Percentiles rank a stretch among this genome's conserved stretches.
phyloP scores from a whole-genome alignment of 768 basidiomycete species.

The Butyriboletus loyo region DNA sequence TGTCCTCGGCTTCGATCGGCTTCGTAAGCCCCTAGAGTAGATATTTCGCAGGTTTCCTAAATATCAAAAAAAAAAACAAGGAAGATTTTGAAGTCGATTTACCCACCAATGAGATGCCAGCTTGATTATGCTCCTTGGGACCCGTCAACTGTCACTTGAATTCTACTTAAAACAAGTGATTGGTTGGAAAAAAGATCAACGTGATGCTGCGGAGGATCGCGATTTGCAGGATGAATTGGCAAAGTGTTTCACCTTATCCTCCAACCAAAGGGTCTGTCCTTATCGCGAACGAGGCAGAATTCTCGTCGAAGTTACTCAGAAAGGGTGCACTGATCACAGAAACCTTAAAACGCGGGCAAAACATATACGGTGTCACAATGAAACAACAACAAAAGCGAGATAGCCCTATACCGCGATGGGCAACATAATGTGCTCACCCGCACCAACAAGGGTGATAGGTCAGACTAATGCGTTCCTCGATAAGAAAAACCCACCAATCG shows the following conservation, averaged over 20 bases:
- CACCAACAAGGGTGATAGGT: background rate
- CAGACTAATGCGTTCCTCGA: slow-evolving; percentile 1
- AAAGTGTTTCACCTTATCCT: slow-evolving; percentile 15
- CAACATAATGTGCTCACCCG: background rate
- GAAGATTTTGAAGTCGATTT: background rate
- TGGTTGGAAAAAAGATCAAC: slow-evolving; percentile 5
- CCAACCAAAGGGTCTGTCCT: slow-evolving; percentile 17
- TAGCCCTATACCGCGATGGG: slow-evolving; percentile 2
- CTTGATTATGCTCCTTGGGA: slow-evolving; percentile 11
- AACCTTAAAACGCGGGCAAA: slow-evolving; percentile 1
- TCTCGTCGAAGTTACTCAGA: background rate
- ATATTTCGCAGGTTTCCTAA: slow-evolving; percentile 4
- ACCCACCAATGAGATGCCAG: slow-evolving; percentile 6
- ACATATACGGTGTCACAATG: background rate
- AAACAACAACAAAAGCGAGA: background rate
- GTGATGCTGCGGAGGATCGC: slow-evolving; percentile 15
- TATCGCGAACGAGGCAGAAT: slow-evolving; percentile 20
- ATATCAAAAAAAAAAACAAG: slow-evolving; percentile 5
- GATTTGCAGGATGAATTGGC: slow-evolving; percentile 4
- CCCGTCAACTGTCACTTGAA: background rate
- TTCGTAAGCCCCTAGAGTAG: slow-evolving; percentile 9
- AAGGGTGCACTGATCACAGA: background rate
- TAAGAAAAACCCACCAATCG: slow-evolving; percentile 21
- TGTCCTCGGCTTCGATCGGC: slow-evolving; percentile 29
- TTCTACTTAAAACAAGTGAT: slow-evolving; percentile 1